phyloP scores from a whole-genome alignment of 768 basidiomycete species.

The Cantharellus anzutake region DNA sequence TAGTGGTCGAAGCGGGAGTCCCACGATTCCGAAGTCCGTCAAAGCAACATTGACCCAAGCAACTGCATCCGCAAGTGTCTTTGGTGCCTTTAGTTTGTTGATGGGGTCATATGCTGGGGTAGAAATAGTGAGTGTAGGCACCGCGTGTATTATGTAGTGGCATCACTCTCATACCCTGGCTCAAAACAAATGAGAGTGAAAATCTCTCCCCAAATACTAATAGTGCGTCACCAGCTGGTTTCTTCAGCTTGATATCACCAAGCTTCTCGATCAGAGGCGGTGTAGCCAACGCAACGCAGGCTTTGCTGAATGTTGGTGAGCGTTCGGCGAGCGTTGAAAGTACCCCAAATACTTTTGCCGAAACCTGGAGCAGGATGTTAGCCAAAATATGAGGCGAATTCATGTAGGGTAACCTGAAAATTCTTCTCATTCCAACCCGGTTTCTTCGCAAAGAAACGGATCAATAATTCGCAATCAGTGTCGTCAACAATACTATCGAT shows the following conservation, averaged over 20 bases:
- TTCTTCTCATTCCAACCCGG: slow-evolving; percentile 96
- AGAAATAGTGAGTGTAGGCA: slow-evolving; percentile 1
- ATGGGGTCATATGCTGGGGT: slow-evolving; percentile 74
- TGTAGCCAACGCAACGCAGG: slow-evolving; percentile 65
- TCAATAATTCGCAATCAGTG: slow-evolving; percentile 73
- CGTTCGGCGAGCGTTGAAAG: slow-evolving; percentile 52
- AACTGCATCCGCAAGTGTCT: slow-evolving; percentile 81
- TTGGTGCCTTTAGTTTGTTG: slow-evolving; percentile 91
- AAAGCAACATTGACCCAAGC: slow-evolving; percentile 76
- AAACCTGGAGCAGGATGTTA: slow-evolving; percentile 38
- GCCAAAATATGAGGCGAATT: slow-evolving; percentile 3
- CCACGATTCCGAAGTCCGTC: slow-evolving; percentile 79
- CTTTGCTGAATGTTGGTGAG: slow-evolving; percentile 68
- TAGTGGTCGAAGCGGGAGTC: slow-evolving; percentile 60
- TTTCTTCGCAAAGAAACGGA: slow-evolving; percentile 75
- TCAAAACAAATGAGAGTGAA: slow-evolving; percentile 82
- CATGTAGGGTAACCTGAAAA: slow-evolving; percentile 47
- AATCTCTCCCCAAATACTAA: slow-evolving; percentile 74
- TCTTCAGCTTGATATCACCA: slow-evolving; percentile 92
- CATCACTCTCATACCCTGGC: slow-evolving; percentile 44
- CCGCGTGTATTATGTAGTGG: background rate
- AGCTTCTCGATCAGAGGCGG: slow-evolving; percentile 81
- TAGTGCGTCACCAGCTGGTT: slow-evolving; percentile 83
- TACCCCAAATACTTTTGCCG: slow-evolving; percentile 70
- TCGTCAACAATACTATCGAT: slow-evolving; percentile 40